Conservation (phyloP, 345 rosid genomes). For the Pugionium cornutum region DNA sequence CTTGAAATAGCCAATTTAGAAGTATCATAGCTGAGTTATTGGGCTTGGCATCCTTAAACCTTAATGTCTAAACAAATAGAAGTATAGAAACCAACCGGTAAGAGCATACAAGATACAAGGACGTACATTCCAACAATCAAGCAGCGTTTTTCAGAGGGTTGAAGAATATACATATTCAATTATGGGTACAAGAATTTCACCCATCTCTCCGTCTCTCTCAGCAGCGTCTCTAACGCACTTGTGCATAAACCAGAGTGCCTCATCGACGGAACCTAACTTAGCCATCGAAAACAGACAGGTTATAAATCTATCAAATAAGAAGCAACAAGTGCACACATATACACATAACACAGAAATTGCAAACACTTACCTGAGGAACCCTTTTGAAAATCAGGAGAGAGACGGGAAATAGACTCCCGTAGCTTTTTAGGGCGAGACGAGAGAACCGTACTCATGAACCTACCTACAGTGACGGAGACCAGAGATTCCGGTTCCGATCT, state of each 20-base stretch:
- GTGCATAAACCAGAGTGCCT: slow-evolving; percentile 63
- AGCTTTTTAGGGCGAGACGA: slow-evolving; percentile 69
- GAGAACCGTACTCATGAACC: slow-evolving; percentile 63
- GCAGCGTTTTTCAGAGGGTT: slow-evolving; percentile 12
- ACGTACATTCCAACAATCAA: not conserved
- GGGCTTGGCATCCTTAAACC: slow-evolving; percentile 54
- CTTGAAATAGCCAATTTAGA: slow-evolving; percentile 71
- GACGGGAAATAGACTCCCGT: slow-evolving; percentile 51
- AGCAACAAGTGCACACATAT: not conserved
- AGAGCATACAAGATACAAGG: slow-evolving; percentile 8
- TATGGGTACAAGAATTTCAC: slow-evolving; percentile 70
- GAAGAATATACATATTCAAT: slow-evolving; percentile 57
- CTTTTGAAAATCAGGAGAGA: slow-evolving; percentile 46
- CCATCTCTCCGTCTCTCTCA: slow-evolving; percentile 49
- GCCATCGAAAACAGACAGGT: not conserved
- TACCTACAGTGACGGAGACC: slow-evolving; percentile 61
- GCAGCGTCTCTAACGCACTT: slow-evolving; percentile 59
- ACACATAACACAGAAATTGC: not conserved
- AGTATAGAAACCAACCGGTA: slow-evolving; percentile 16
- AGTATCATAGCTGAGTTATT: slow-evolving; percentile 57
- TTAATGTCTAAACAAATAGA: slow-evolving; percentile 50
- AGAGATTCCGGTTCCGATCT: slow-evolving; percentile 55
- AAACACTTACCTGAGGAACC: slow-evolving; percentile 49
- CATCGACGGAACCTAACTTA: slow-evolving; percentile 63
- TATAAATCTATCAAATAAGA: not conserved